phyloP scores from a whole-genome alignment of 2,329 filamentous ascomycete genomes.

The Cryphonectria radicalis region DNA sequence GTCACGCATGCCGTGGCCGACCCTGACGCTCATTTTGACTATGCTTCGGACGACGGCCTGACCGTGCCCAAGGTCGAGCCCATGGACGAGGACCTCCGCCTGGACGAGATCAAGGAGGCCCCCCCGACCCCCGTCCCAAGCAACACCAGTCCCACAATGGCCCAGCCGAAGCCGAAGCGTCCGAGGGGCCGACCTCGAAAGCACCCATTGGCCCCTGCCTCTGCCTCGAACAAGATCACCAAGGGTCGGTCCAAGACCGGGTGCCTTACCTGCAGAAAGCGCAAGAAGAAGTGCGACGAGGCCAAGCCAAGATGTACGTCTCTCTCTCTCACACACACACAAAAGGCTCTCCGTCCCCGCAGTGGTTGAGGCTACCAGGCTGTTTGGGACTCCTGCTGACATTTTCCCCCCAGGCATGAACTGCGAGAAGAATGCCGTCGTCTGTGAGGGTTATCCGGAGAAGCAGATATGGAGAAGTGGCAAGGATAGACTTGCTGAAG shows the following conservation, averaged over 20 bases:
- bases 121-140: slow-evolving; percentile 39
- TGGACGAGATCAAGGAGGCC: slow-evolving; percentile 56
- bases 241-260: slow-evolving; percentile 77
- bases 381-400: slow-evolving; percentile 13
- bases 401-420: slow-evolving; percentile 65
- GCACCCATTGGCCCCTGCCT: slow-evolving; percentile 67
- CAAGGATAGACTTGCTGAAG: slow-evolving; percentile 74
- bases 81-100: slow-evolving; percentile 57
- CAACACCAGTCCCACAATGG: slow-evolving; percentile 30
- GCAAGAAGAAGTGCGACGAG: slow-evolving; percentile 76
- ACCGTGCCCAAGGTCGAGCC: slow-evolving; percentile 61
- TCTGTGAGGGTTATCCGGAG: slow-evolving; percentile 88
- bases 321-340: too few relatives aligned
- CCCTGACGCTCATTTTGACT: slow-evolving; percentile 53
- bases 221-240: slow-evolving; percentile 68
- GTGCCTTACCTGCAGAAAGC: slow-evolving; percentile 68
- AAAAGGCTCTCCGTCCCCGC: too few relatives aligned
- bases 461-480: slow-evolving; percentile 88
- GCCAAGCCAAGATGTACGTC: slow-evolving; percentile 67
- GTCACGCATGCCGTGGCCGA: slow-evolving; percentile 24
- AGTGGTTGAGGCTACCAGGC: not conserved
- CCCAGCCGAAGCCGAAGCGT: slow-evolving; percentile 57
- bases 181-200: slow-evolving; percentile 83
- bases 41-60: slow-evolving; percentile 49
- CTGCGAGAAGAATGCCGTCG: slow-evolving; percentile 90